Conservation (phyloP, 2,329 filamentous ascomycete species). For the Trichoderma afroharzianum region DNA sequence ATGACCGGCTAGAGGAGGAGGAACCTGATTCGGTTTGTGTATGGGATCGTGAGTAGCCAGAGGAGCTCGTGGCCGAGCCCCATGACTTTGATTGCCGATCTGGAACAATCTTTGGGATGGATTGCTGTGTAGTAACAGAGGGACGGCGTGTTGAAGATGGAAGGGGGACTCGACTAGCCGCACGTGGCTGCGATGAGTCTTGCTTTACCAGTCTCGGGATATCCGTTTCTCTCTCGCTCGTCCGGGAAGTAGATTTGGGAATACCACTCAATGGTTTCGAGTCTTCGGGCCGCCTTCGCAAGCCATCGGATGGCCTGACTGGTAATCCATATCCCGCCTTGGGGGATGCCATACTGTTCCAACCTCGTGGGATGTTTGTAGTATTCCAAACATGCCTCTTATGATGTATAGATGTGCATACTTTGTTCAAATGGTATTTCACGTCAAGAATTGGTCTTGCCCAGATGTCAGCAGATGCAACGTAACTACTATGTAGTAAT, state of each 20-base stretch:
- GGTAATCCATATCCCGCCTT: slow-evolving; percentile 40
- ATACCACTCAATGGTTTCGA: slow-evolving; percentile 20
- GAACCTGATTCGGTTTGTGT: slow-evolving; percentile 32
- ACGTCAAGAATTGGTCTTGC: background rate
- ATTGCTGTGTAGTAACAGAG: slow-evolving; percentile 24
- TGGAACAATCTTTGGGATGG: slow-evolving; percentile 24
- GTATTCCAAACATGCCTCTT: slow-evolving; percentile 22
- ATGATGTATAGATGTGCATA: slow-evolving; percentile 5
- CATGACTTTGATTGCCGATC: slow-evolving; percentile 43
- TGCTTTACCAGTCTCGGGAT: slow-evolving; percentile 21
- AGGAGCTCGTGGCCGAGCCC: slow-evolving; percentile 35
- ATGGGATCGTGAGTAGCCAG: slow-evolving; percentile 31
- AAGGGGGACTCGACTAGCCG: slow-evolving; percentile 25
- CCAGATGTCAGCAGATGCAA: slow-evolving; percentile 2
- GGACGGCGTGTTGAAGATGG: slow-evolving; percentile 23
- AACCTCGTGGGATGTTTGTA: slow-evolving; percentile 26
- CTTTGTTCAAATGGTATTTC: slow-evolving; percentile 4
- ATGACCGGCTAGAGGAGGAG: slow-evolving; percentile 33
- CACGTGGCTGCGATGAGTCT: slow-evolving; percentile 20
- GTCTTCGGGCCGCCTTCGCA: slow-evolving; percentile 29
- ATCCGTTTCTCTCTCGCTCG: slow-evolving; percentile 23
- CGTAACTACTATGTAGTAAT: background rate
- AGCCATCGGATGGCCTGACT: slow-evolving; percentile 37
- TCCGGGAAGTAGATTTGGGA: slow-evolving; percentile 25
- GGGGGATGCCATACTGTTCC: slow-evolving; percentile 42